Percentiles rank a stretch among this genome's conserved stretches.
These are phyloP conservation scores for Citrullus mucosospermus DNA, from an alignment of 306 rosid species.

Conservation along the genomic window DNA sequence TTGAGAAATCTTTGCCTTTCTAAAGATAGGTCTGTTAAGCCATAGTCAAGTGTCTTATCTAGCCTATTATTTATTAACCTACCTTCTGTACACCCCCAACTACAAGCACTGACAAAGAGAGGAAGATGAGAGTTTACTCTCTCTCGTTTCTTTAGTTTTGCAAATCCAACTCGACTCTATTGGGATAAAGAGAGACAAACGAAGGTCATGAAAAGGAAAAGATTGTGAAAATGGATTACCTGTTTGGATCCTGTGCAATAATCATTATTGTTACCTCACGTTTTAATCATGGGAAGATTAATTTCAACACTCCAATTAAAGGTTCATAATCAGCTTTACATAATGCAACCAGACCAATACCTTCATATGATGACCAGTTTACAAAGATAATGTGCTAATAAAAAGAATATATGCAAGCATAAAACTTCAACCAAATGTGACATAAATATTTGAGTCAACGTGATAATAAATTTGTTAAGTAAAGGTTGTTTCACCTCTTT, in stretches of 20 bases:
- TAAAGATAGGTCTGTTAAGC: neutral
- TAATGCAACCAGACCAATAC: neutral
- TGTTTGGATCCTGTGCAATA: neutral
- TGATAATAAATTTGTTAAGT: neutral
- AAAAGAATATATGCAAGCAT: neutral
- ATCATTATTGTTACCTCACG: neutral
- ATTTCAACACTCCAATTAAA: neutral
- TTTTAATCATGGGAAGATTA: neutral
- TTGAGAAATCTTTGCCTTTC: neutral
- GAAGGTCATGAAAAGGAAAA: neutral
- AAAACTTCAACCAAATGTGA: neutral
- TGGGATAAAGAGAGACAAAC: neutral
- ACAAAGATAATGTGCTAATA: neutral
- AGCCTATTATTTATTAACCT: neutral
- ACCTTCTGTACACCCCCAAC: neutral
- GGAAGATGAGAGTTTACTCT: neutral
- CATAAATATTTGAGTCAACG: neutral
- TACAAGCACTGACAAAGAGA: neutral
- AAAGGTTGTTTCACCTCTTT: neutral
- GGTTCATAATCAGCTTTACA: neutral
- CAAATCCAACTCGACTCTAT: neutral
- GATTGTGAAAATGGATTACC: neutral
- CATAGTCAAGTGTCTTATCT: neutral
- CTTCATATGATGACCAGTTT: neutral
- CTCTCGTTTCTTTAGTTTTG: neutral